Evolutionary conservation across 495 filamentous ascomycete species (phyloP), one percentile per base, ranked within the genome.

Genomic region (Thermochaetoides thermophila): DNA sequence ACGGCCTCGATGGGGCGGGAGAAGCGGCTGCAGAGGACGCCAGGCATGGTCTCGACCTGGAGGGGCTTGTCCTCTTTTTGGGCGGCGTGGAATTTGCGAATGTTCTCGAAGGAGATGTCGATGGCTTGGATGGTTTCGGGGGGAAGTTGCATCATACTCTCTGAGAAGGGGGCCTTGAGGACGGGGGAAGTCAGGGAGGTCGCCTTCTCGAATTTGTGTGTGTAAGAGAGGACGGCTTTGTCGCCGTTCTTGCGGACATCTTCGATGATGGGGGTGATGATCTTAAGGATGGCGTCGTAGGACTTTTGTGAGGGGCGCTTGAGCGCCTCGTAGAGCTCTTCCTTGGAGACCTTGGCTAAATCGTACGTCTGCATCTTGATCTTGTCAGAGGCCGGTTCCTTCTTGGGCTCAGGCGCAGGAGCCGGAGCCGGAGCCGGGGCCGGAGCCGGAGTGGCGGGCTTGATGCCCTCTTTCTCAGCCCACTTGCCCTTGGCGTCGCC

Each of bases 141-240:
- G 1, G 79, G 57, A 17, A 96, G 61, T 46, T 84, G 66, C 89
- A 96, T 96, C 5, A 97, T 54, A 15, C 73, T 64, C 37, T 74
- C 57, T 0, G 83, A 74, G 63, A 92, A 97, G 0, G 89, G 89
- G 0, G 89, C 87, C 34, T 67, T 71, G 38, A 97, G 61, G 24
- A 97, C 84, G 0, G 86, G 83, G 0, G 84, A 86, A 11, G 73
- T 89, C 29, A 97, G 62, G 0, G 81, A 85, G 0, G 78, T 87
- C 1, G 89, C 91, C 59, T 83, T 91, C 46, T 97, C 89, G 44
- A 97, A 97, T 60, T 89, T 87, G 68, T 92, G 83, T 0, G 89
- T 95, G 49, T 92, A 95, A 34, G 76, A 76, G 29, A 96, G 69
- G 10, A 97, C 64, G 2, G 79, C 89, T 41, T 77, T 74, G 55